A percentile compares a stretch with the other conserved stretches of the same genome.
Conservation (phyloP, 352 stramenopile genomes). For the Globisporangium yorkense region DNA sequence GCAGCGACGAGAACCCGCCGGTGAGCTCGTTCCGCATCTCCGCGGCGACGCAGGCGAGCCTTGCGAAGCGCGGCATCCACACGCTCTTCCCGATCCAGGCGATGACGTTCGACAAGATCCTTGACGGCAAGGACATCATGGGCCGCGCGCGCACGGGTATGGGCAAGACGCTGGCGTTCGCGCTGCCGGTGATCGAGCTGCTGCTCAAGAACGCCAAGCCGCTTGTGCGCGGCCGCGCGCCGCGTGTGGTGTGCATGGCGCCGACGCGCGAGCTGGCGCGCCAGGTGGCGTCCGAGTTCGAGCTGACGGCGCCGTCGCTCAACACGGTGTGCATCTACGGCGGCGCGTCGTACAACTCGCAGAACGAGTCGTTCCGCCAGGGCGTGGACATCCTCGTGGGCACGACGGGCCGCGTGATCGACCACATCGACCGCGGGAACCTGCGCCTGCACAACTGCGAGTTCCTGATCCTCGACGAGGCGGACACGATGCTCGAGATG, state of each 20-base stretch:
- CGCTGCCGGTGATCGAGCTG: constrained; percentile 92
- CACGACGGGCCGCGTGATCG: constrained; percentile 90
- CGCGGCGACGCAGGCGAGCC: constrained; percentile 45
- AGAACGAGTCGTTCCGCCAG: constrained; percentile 85
- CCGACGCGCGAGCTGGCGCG: constrained; percentile 97
- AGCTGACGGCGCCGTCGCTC: constrained; percentile 69
- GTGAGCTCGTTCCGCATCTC: constrained; percentile 70
- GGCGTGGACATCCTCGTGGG: constrained; percentile 92
- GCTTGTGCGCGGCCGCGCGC: constrained; percentile 57
- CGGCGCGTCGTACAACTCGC: constrained; percentile 84
- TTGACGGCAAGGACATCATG: constrained; percentile 96
- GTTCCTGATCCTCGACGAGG: constrained; percentile 93
- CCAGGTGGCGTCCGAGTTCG: constrained; percentile 93
- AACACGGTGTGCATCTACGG: constrained; percentile 90
- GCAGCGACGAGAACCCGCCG: constrained; percentile 56
- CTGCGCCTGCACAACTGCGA: constrained; percentile 84
- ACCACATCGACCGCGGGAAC: constrained; percentile 91
- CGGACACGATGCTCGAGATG: constrained; percentile 96
- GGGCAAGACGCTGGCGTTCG: constrained; percentile 98
- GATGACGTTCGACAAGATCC: constrained; percentile 94
- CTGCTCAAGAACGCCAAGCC: constrained; percentile 84
- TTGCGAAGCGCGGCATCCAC: constrained; percentile 77
- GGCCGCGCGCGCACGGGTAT: constrained; percentile 95
- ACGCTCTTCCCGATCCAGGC: constrained; percentile 91
- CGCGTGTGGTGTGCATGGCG: constrained; percentile 95